These are phyloP conservation scores for Flaveria robusta DNA, from an alignment of 129 eudicot genomes.

Conservation along the genomic window DNA sequence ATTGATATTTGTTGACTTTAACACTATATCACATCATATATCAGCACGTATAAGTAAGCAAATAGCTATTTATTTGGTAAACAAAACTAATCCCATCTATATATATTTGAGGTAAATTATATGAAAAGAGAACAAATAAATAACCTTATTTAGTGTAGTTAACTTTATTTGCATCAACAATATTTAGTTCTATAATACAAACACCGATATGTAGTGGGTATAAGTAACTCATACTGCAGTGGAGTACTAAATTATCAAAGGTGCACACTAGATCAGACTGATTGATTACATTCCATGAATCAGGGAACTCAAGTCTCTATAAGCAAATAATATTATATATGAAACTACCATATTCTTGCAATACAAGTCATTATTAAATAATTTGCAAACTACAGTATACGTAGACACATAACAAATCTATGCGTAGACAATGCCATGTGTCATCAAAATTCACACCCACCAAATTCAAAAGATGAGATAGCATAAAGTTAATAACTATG, in stretches of 20 bases:
- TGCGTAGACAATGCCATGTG: neutral
- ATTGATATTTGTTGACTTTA: neutral
- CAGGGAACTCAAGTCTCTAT: neutral
- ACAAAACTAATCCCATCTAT: slow-evolving; percentile 5
- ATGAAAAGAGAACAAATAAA: neutral
- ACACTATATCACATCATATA: neutral
- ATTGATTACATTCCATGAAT: neutral
- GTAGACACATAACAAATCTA: neutral
- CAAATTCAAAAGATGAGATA: slow-evolving; percentile 14
- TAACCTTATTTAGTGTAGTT: neutral
- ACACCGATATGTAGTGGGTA: neutral
- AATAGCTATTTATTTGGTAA: neutral
- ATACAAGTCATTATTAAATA: neutral
- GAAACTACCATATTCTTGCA: neutral
- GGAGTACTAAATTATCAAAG: neutral
- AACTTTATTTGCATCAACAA: neutral
- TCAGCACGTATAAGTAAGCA: neutral
- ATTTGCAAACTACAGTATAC: neutral
- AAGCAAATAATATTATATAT: neutral
- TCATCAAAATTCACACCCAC: neutral
- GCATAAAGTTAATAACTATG: neutral
- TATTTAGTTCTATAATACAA: neutral
- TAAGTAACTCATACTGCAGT: neutral
- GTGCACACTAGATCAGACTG: neutral
- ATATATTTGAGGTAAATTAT: neutral